Conservation (phyloP, 164 flowering plant species). For the Magnolia sinica region DNA sequence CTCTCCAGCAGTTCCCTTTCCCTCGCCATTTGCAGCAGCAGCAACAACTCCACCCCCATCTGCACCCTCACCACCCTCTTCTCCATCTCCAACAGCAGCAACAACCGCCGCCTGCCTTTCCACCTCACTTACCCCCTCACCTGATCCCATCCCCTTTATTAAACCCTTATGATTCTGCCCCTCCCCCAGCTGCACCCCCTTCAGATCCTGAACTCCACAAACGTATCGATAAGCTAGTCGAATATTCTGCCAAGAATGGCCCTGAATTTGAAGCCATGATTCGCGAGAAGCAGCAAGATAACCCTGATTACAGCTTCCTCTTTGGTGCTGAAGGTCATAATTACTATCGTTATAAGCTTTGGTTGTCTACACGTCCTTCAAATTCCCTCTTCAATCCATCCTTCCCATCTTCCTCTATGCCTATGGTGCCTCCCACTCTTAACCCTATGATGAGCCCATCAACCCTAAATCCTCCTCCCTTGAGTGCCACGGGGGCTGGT, state of each 20-base stretch:
- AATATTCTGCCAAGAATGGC: constrained; percentile 85
- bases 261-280: constrained; percentile 97
- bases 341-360: constrained; percentile 84
- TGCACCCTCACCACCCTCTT: constrained; percentile 48
- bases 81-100: constrained; percentile 67
- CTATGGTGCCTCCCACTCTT: constrained; percentile 56
- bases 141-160: constrained; percentile 53
- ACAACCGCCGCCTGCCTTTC: constrained; percentile 52
- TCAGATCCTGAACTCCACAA: constrained; percentile 90
- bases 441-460: constrained; percentile 60
- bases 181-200: constrained; percentile 77
- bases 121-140: constrained; percentile 68
- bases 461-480: constrained; percentile 25
- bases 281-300: constrained; percentile 85
- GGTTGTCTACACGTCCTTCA: constrained; percentile 58
- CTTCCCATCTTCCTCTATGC: constrained; percentile 50
- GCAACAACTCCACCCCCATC: constrained; percentile 47
- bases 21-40: constrained; percentile 55
- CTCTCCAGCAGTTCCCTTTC: constrained; percentile 73
- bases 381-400: constrained; percentile 59
- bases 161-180: constrained; percentile 54
- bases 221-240: constrained; percentile 88
- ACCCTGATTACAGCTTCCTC: constrained; percentile 84
- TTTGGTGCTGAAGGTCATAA: constrained; percentile 94
- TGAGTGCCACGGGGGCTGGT: constrained; percentile 30